Evolutionary conservation across 768 basidiomycete species (phyloP), one percentile per base, ranked within the genome.

Genomic region (Russula brevipes): DNA sequence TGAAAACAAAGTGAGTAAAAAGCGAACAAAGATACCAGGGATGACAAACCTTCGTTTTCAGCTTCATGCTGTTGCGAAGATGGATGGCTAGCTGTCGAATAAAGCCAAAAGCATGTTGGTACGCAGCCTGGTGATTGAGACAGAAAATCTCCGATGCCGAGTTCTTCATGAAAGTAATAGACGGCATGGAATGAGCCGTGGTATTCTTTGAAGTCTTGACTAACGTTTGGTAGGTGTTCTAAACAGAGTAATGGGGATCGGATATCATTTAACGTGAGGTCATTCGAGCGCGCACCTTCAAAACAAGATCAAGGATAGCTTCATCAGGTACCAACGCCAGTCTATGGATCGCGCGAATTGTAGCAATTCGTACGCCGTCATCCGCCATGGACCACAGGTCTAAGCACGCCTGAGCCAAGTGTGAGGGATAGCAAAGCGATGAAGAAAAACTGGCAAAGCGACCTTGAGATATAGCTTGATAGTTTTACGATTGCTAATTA

Each of bases 91-190:
- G 84, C 73, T 94, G 92, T 46, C 97, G 86, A 67, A 98, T 95
- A 74, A 94, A 98, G 9, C 88, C 87, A 76, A 98, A 99, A 3
- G 94, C 94, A 70, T 97, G 94, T 69, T 94, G 94, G 73, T 98
- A 98, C 11, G 91, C 80, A 9, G 79, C 75, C 14, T 82, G 79
- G 64, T 87, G 88, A 69, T 89, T 81, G 56, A 94, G 75, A 66
- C 86, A 88, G 76, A 91, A 99, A 1, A 98, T 77, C 71, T 97
- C 94, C 1, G 91, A 89, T 0, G 95, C 96, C 6, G 94, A 91
- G 73, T 98, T 97, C 75, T 99, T 99, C 93, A 98, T 96, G 49
- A 98, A 77, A 70, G 91, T 96, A 74, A 98, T 89, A 2, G 90
- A 85, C 24, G 96, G 94, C 9, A 98, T 78, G 4, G 89, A 93